Percentiles rank a stretch among this genome's conserved stretches.
phyloP scores from a whole-genome alignment of 345 rosid genomes.

The Citrus australasica region DNA sequence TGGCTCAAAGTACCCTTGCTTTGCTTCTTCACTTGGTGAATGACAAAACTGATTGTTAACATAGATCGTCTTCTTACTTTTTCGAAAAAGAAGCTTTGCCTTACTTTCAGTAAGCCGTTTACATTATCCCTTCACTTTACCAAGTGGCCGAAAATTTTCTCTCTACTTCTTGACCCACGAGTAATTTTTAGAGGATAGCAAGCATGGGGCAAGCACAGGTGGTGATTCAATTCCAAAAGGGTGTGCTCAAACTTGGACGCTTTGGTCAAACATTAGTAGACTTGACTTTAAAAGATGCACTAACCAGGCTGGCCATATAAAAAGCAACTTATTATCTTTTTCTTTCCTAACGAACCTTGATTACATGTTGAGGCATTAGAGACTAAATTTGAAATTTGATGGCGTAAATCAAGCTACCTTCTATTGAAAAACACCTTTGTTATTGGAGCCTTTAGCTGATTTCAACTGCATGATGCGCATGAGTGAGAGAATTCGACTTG shows the following conservation, averaged over 20 bases:
- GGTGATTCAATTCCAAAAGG: background rate
- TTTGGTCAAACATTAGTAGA: background rate
- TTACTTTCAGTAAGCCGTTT: background rate
- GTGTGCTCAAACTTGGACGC: background rate
- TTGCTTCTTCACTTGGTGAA: background rate
- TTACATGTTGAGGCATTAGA: background rate
- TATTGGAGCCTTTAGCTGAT: background rate
- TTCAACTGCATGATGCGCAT: background rate
- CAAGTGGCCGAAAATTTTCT: background rate
- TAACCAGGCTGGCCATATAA: background rate
- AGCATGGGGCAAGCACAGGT: background rate
- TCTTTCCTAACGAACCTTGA: background rate
- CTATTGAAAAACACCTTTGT: background rate
- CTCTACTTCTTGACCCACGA: background rate
- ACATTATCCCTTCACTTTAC: background rate
- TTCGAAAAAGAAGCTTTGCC: background rate
- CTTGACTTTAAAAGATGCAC: background rate
- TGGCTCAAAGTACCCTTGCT: too few relatives aligned
- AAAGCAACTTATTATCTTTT: background rate
- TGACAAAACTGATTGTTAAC: background rate
- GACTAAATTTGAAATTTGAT: background rate
- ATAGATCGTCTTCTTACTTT: background rate
- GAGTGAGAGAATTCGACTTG: background rate
- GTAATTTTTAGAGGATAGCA: too few relatives aligned
- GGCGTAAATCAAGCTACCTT: slow-evolving; percentile 4